These are phyloP conservation scores for Neonectria sp. DNA, from an alignment of 2,329 filamentous ascomycete species.

Conservation along the genomic window DNA sequence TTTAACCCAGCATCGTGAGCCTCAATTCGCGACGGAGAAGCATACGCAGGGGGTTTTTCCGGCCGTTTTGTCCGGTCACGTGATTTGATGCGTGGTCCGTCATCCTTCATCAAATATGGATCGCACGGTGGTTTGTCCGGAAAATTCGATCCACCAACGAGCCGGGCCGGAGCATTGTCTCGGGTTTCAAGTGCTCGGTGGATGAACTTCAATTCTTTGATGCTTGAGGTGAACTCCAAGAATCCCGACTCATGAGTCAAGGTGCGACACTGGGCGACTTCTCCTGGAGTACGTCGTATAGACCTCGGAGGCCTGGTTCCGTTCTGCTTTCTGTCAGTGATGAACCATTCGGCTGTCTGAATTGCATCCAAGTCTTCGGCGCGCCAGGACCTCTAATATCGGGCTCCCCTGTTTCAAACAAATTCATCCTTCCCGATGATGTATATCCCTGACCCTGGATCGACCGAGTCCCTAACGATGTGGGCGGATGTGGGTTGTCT, in stretches of 20 bases:
- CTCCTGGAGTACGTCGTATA: neutral
- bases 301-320: neutral
- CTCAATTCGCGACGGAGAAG: slow-evolving; percentile 33
- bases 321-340: neutral
- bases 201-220: neutral
- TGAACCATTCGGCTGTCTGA: neutral
- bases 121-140: neutral
- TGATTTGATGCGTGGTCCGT: neutral
- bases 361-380: neutral
- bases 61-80: slow-evolving; percentile 36
- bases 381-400: neutral
- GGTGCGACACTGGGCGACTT: neutral
- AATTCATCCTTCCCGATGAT: neutral
- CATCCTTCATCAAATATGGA: slow-evolving; percentile 8
- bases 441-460: slow-evolving; percentile 5
- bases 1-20: slow-evolving; percentile 39
- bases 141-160: slow-evolving; percentile 14
- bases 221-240: neutral
- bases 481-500: slow-evolving; percentile 27
- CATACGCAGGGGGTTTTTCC: slow-evolving; percentile 35
- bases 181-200: neutral
- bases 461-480: slow-evolving; percentile 33
- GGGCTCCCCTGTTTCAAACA: slow-evolving; percentile 3
- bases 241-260: neutral
- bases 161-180: slow-evolving; percentile 1